A percentile compares a stretch with the other conserved stretches of the same genome.
Evolutionary conservation across 257 asterid species (phyloP).

Genomic region (Solanum lycopersicoides): DNA sequence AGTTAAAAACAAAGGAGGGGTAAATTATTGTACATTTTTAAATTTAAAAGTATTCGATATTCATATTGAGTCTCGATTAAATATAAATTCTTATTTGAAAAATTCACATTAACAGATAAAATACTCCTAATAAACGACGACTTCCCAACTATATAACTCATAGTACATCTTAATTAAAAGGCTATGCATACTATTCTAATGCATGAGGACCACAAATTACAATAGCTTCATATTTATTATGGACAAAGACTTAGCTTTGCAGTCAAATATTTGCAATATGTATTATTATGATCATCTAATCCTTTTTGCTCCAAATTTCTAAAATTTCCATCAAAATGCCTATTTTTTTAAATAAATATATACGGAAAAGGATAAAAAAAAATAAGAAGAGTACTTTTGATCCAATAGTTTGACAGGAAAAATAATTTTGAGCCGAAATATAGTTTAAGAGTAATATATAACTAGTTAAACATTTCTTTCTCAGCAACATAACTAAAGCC

Average conservation of each 20-base stretch:
- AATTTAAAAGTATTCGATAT: no score
- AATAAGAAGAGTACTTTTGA: no score
- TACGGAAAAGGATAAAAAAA: no score
- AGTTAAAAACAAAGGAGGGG: background rate
- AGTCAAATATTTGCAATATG: background rate
- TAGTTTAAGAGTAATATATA: rapidly evolving
- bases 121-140: background rate
- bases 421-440: rapidly evolving
- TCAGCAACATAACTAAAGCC: background rate
- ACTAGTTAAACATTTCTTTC: background rate
- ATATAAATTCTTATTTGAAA: rapidly evolving
- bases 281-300: no score
- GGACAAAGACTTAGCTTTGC: background rate
- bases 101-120: no score
- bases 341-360: no score
- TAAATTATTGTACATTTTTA: no score
- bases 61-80: no score
- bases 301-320: no score
- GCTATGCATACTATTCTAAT: background rate
- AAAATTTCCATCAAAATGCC: background rate
- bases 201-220: background rate
- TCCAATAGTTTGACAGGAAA: rapidly evolving
- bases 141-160: background rate
- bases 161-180: background rate
- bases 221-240: no score